Base-by-base conservation (phyloP, 257 asterid genomes). In the Ehretia macrophylla region DNA sequence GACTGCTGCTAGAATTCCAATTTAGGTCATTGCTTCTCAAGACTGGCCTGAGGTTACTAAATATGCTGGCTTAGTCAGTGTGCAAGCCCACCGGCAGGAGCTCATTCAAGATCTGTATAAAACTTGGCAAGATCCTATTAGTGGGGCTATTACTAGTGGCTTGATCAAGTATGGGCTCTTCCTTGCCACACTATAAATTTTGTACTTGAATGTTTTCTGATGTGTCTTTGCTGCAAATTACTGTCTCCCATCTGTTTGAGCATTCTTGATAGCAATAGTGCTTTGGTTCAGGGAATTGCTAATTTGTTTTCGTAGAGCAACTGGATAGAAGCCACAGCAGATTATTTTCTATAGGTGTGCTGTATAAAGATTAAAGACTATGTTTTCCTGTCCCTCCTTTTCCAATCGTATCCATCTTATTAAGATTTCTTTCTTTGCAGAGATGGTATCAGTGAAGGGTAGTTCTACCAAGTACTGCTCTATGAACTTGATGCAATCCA, bases 401-500 rank as follows among this genome's bases (percentile, higher is more conserved):
- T 48, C 14, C 5, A 54, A 11, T n/a, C 57, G 10, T 46, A 56
- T 60, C 51, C 52, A 42, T 0, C 56, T 58, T 47, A 50, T 49
- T 52, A 38, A 48, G 27, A 48, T 22, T 27, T 21, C 42, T 17
- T 59, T 58, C 14, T 51, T 16, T 67, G 27, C 73, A 92, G 97
- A 70, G 99, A 92, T 77, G 97, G 99, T 13, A 97, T 92, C 0
- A 92, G 99, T 54, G 99, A 92, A 67, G 99, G 99, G 10, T 97
- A 92, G 57, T 92, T 92, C 68, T 89, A 92, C 64, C 99, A 92
- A 77, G 96, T 92, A 20, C 65, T 92, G 66, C 95, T 92, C 35
- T 83, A 75, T 64, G 99, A 92, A 67, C 97, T 92, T 16, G 97
- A 92, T 74, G 99, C 99, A 1, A 92, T 92, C 52, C 91, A 96